phyloP scores from a whole-genome alignment of 2,329 filamentous ascomycete genomes.

The Pyrenophora seminiperda region DNA sequence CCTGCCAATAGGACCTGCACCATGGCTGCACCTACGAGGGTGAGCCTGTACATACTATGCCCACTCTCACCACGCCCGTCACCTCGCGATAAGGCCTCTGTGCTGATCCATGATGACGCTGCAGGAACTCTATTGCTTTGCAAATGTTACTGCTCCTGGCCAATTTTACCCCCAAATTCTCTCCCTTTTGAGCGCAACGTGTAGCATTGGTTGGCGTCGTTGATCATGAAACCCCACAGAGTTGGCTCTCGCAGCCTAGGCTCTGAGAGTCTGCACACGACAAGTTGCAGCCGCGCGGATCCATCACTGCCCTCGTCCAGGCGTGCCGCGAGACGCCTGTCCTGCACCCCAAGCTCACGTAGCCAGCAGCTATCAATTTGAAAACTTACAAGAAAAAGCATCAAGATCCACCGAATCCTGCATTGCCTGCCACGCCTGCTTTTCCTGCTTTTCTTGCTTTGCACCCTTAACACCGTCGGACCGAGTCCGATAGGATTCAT shows the following conservation, averaged over 20 bases:
- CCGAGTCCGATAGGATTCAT: slow-evolving; percentile 7
- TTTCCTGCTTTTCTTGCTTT: not conserved
- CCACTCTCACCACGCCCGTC: not conserved
- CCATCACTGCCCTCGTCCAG: slow-evolving; percentile 7
- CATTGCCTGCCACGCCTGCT: too few species aligned
- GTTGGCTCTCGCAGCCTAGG: slow-evolving; percentile 13
- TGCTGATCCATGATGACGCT: slow-evolving; percentile 3
- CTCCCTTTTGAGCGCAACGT: not conserved
- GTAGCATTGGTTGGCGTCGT: slow-evolving; percentile 1
- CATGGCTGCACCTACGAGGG: slow-evolving; percentile 17
- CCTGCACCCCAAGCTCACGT: not conserved
- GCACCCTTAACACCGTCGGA: slow-evolving; percentile 5
- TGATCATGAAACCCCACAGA: slow-evolving; percentile 14
- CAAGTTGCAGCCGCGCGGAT: slow-evolving; percentile 17
- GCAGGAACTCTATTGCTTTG: slow-evolving; percentile 16
- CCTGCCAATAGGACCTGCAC: slow-evolving; percentile 36
- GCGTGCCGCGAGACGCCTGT: slow-evolving; percentile 9
- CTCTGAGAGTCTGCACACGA: slow-evolving; percentile 23
- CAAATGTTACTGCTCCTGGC: not conserved
- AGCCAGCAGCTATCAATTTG: too few species aligned
- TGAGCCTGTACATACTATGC: slow-evolving; percentile 18
- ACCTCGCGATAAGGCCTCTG: not conserved
- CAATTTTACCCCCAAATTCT: not conserved
- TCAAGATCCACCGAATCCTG: too few species aligned
- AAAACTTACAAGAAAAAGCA: slow-evolving; percentile 13